Evolutionary conservation across 345 rosid species (phyloP), one percentile per base, ranked within the genome.

Genomic region (Acer saccharum): DNA sequence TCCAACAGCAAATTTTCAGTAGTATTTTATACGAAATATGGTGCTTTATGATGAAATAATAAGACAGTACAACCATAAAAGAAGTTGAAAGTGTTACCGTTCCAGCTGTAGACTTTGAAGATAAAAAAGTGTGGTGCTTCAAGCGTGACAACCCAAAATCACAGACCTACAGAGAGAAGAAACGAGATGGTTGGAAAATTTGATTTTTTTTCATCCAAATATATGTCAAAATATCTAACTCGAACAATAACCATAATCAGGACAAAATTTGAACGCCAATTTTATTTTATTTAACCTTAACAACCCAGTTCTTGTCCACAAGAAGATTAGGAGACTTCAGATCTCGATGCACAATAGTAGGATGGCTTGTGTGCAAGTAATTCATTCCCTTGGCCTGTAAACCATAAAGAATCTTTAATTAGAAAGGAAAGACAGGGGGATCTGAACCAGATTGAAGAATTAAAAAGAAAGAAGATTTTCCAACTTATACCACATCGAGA

Each of bases 41-140:
- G 21, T 52, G 69, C 69, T 48, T 32, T 8, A 52, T 25, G 68
- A 71, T 35, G 8, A 41, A 43, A 29, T 20, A 60, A 18, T 29
- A 48, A 35, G 29, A 65, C 39, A 35, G 13, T 13, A 39, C 7
- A 66, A 35, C 3, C 41, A 65, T 27, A 48, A 12, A 10, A 48
- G 58, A 4, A 23, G 18, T 35, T 35, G 39, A 55, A 76, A 23
- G 25, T 54, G 39, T 55, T 76, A 96, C 99, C 86, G 99, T 96
- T 86, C 99, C 99, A 73, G 98, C 99, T 46, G 97, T 91, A 58
- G 99, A 96, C 72, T 94, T 96, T 35, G 99, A 96, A 39, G 99
- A 94, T 75, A 96, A 84, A 73, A 90, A 96, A 5, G 99, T 96
- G 78, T 91, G 93, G 75, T 92, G 94, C 87, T 96, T 94, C 83